A percentile compares a stretch with the other conserved stretches of the same genome.
These are phyloP conservation scores for Lophiostoma macrostomum DNA, from an alignment of 495 filamentous ascomycete species.

Conservation along the genomic window DNA sequence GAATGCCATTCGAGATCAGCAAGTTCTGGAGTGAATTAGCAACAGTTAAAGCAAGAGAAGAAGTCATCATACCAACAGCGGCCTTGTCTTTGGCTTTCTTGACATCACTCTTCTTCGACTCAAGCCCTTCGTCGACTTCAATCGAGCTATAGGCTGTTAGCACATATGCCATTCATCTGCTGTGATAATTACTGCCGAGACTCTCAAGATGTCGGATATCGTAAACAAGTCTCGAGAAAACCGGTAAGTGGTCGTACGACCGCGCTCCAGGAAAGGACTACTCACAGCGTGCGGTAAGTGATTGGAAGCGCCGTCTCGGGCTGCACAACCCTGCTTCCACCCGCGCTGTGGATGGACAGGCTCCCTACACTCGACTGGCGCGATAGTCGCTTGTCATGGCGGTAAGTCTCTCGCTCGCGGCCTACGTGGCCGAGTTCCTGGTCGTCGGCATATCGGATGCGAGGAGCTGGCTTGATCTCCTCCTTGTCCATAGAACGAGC, in stretches of 20 bases:
- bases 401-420: neutral
- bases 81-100: conserved; percentile 20
- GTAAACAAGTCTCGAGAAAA: neutral
- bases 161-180: too few relatives aligned
- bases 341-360: conserved; percentile 16
- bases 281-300: conserved; percentile 29
- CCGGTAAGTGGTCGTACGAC: neutral
- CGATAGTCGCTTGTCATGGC: conserved; percentile 1
- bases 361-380: conserved; percentile 7
- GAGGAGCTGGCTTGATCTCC: conserved; percentile 10
- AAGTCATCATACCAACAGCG: conserved; percentile 10
- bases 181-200: too few relatives aligned
- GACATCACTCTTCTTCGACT: conserved; percentile 10
- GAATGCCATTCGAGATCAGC: conserved; percentile 54
- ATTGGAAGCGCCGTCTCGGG: conserved; percentile 22
- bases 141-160: conserved; percentile 11
- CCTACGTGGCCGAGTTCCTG: conserved; percentile 8
- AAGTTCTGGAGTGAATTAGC: conserved; percentile 37
- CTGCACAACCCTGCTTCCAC: conserved; percentile 5
- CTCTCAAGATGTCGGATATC: too few relatives aligned
- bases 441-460: conserved; percentile 25
- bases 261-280: neutral
- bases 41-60: neutral
- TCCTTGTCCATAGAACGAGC: conserved; percentile 12
- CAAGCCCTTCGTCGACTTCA: conserved; percentile 20